phyloP scores from a whole-genome alignment of 192 early-diverging fungal species.

The Funneliformis geosporum region DNA sequence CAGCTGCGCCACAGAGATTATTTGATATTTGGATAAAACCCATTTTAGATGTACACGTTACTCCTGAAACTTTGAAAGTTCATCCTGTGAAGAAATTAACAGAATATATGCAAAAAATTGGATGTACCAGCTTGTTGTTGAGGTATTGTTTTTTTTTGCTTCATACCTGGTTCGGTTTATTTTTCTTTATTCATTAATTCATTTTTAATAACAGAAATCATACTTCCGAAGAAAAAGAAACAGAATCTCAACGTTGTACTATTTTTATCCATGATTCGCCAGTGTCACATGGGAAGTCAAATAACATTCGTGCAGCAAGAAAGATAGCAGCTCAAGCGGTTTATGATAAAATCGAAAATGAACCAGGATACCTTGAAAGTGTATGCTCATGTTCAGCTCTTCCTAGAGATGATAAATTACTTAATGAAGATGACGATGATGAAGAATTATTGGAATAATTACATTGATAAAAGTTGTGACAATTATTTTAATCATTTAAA shows the following conservation, averaged over 20 bases:
- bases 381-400: conserved; percentile 39
- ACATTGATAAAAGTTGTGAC: neutral
- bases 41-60: conserved; percentile 45
- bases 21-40: conserved; percentile 45
- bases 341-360: conserved; percentile 36
- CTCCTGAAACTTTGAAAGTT: conserved; percentile 44
- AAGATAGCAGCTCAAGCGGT: conserved; percentile 42
- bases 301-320: conserved; percentile 45
- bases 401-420: conserved; percentile 7
- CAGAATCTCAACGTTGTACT: conserved; percentile 39
- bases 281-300: conserved; percentile 34
- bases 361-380: conserved; percentile 33
- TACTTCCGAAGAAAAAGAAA: conserved; percentile 24
- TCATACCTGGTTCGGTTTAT: neutral
- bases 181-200: conserved; percentile 7
- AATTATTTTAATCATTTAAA: neutral
- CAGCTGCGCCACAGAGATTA: neutral
- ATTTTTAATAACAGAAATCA: conserved; percentile 37
- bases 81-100: conserved; percentile 49
- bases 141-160: conserved; percentile 35
- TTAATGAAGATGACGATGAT: conserved; percentile 17
- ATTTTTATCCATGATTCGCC: conserved; percentile 46
- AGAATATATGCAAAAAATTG: conserved; percentile 39
- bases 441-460: conserved; percentile 25
- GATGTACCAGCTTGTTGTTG: conserved; percentile 46